phyloP scores from a whole-genome alignment of 495 filamentous ascomycete species.

The Sordaria brevicollis region DNA sequence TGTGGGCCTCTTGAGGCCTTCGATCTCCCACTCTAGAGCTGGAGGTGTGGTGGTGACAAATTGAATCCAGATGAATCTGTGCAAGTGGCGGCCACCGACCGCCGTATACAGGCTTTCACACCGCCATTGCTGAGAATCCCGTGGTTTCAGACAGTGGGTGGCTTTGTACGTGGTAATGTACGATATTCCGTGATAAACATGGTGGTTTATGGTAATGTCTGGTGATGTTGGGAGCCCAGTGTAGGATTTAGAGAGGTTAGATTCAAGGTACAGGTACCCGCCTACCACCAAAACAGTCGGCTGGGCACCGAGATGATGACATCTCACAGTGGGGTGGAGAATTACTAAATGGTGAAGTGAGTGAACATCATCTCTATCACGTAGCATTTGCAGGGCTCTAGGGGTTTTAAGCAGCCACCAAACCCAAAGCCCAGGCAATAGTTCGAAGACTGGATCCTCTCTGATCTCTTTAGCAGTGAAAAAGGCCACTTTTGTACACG shows the following conservation, averaged over 20 bases:
- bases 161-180: not conserved
- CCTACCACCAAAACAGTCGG: not conserved
- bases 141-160: not conserved
- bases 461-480: no score
- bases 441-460: not conserved
- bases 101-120: not conserved
- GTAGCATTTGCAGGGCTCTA: not conserved
- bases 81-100: not conserved
- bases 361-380: not conserved
- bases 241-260: not conserved
- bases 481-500: not conserved
- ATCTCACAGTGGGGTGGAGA: not conserved
- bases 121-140: not conserved
- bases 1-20: not conserved
- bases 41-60: not conserved
- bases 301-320: not conserved
- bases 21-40: not conserved
- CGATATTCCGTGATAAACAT: not conserved
- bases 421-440: not conserved
- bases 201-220: not conserved
- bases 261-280: not conserved
- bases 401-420: not conserved
- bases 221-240: not conserved
- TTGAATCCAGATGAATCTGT: not conserved
- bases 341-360: no score